Percentiles rank a stretch among this genome's conserved stretches.
Conservation (phyloP, 345 rosid species). For the Kandelia obovata region DNA sequence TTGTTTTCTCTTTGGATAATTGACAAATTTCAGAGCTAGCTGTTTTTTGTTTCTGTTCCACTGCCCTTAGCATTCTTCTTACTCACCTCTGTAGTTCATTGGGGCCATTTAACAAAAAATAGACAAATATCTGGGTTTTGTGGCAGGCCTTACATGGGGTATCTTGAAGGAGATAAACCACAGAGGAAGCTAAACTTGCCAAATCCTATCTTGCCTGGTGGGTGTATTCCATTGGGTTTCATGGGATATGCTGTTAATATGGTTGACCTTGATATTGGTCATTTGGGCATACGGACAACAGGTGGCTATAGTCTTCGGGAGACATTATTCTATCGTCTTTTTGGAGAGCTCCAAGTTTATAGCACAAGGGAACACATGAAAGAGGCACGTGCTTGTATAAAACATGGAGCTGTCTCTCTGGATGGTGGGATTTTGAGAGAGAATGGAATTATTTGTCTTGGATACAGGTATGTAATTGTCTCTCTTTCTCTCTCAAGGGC, state of each 20-base stretch:
- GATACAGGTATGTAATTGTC: conserved; percentile 35
- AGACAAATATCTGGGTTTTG: not conserved
- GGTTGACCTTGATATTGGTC: conserved; percentile 33
- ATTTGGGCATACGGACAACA: conserved; percentile 19
- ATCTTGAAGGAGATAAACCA: conserved; percentile 25
- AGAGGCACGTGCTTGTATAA: conserved; percentile 36
- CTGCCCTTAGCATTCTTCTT: too few relatives aligned
- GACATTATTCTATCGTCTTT: conserved; percentile 48
- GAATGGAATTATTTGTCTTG: conserved; percentile 40
- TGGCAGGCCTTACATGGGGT: conserved; percentile 33
- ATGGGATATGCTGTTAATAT: conserved; percentile 65
- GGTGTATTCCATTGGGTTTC: conserved; percentile 47
- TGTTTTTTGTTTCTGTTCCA: too few relatives aligned
- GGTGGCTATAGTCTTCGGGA: conserved; percentile 52
- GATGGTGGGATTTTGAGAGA: conserved; percentile 57
- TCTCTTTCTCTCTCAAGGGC: not conserved
- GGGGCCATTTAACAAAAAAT: too few relatives aligned
- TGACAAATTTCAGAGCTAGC: too few relatives aligned
- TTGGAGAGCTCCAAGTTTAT: conserved; percentile 57
- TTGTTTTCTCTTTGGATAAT: too few relatives aligned
- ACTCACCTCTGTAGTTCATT: too few relatives aligned
- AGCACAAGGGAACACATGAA: conserved; percentile 39
- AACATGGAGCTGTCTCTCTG: conserved; percentile 44
- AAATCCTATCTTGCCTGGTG: conserved; percentile 34
- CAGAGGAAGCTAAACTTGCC: conserved; percentile 47